Base-by-base conservation (phyloP, 2,329 filamentous ascomycete species). In the Monilinia polystroma region DNA sequence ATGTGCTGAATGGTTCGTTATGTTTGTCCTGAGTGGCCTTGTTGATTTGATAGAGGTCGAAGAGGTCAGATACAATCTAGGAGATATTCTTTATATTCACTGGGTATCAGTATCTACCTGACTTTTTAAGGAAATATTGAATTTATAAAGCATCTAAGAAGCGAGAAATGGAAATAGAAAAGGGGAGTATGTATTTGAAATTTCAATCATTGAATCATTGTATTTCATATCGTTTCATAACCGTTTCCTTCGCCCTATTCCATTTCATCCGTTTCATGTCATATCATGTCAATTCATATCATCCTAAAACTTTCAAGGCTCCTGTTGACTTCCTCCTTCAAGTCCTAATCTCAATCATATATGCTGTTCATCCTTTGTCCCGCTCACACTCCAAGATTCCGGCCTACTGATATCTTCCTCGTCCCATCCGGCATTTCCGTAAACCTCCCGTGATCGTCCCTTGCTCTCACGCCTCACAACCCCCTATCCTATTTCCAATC, bases 401-500 rank as follows among this genome's bases (percentile, higher is more conserved):
- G 1, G 32, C 32, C 32, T 35, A 35, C 32, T 35, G 32, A 5
- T 35, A 7, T 35, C 32, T 8, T 35, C 32, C 32, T 8, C 32
- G 7, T 35, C 32, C 32, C 43, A 45, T 18, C 45, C 54, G 32
- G 6, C 35, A 18, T 11, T 18, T 54, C 3, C 54, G 35, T 23
- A 58, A 3, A 29, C 23, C 10, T 35, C 41, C 2, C n/a, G n/a
- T 38, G 20, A 11, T 16, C 32, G 12, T 4, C 4, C 20, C 12
- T 11, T 1, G 14, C 14, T 10, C 16, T 29, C 26, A 41, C 10
- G 4, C 10, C 38, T 45, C 41, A 14, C 41, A 45, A 5, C 14
- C 41, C 1, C 18, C 7, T 26, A 11, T 4, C 35, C 18, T 14
- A 2, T 7, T 3, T 26, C 32, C 12, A n/a, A 43, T 81, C 70